Base-by-base conservation (phyloP, 371 early-diverging fungal species). In the Parasitella parasitica region DNA sequence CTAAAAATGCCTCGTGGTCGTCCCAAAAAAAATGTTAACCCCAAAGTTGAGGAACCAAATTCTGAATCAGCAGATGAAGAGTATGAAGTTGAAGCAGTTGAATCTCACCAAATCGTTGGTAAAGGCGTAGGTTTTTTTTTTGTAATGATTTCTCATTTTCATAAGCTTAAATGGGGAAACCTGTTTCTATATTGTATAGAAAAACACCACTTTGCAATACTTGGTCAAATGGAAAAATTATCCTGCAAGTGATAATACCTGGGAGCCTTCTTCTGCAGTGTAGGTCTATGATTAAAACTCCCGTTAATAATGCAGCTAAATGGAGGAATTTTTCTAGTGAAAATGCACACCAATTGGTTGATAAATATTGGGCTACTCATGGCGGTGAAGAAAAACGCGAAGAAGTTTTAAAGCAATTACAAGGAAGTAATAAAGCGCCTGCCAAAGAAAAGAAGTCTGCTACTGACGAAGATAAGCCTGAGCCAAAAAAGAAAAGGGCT, bases 211-310 rank as follows among this genome's bases (percentile, higher is more conserved):
- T 30, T 41, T 60, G n/a, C 9, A 35, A 13, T 66, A 60, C 32
- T 15, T 32, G 5, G 54, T 66, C 26, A 66, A 66, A 43, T 66
- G 66, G 66, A 61, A 57, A 30, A 56, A 51, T 13, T 66, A 61
- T 20, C 15, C 26, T 43, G 18, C 36, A 4, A 26, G 22, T 6
- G 57, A 60, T 6, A 66, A 61, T 9, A 61, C 66, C 3, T 66
- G 66, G 66, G 66, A 66, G 36, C 56, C 66, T 22, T 26, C 27
- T n/a, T 11, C 36, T 3, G 41, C 66, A 28, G 37, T 52, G 66
- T 66, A 57, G 52, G 26, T 37, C 0, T 32, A 20, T 41, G 3
- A 26, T 36, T 12, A 26, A 36, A 37, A 20, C 26, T 36, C n/a
- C 30, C 49, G 26, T 24, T 16, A 13, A 36, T 6, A 37, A 24